These are phyloP conservation scores for Miscanthus lutarioriparius DNA, from an alignment of 176 grass and related monocot species.

Conservation along the genomic window DNA sequence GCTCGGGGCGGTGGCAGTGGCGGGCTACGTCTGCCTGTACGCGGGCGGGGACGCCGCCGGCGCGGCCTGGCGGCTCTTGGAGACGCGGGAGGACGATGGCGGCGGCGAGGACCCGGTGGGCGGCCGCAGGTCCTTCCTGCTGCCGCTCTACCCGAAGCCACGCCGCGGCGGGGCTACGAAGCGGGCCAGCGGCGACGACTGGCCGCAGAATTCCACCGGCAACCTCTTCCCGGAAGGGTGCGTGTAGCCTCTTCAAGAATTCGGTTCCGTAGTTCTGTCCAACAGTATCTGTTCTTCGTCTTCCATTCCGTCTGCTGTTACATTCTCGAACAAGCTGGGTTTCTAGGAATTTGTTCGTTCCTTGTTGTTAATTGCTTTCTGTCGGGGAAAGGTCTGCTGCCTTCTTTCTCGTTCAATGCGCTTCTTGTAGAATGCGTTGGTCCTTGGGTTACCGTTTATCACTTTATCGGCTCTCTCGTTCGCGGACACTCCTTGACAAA, in stretches of 20 bases:
- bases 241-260: too few species aligned
- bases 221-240: slow-evolving; percentile 53
- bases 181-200: not conserved
- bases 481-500: too few species aligned
- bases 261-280: too few species aligned
- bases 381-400: not conserved
- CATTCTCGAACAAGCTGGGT: too few species aligned
- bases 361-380: too few species aligned
- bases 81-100: not conserved
- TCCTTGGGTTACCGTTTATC: too few species aligned
- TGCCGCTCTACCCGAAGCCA: slow-evolving; percentile 65
- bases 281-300: too few species aligned
- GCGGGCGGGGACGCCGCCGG: not conserved
- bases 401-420: not conserved
- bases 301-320: too few species aligned
- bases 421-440: too few species aligned
- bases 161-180: not conserved
- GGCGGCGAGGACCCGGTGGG: not conserved
- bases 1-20: slow-evolving; percentile 34
- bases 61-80: slow-evolving; percentile 23
- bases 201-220: slow-evolving; percentile 41
- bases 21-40: slow-evolving; percentile 49
- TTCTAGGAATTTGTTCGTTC: not conserved
- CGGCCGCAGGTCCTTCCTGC: slow-evolving; percentile 55
- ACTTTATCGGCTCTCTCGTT: too few species aligned